phyloP scores from a whole-genome alignment of 805 yeast genomes.

The Lipomyces sp. region DNA sequence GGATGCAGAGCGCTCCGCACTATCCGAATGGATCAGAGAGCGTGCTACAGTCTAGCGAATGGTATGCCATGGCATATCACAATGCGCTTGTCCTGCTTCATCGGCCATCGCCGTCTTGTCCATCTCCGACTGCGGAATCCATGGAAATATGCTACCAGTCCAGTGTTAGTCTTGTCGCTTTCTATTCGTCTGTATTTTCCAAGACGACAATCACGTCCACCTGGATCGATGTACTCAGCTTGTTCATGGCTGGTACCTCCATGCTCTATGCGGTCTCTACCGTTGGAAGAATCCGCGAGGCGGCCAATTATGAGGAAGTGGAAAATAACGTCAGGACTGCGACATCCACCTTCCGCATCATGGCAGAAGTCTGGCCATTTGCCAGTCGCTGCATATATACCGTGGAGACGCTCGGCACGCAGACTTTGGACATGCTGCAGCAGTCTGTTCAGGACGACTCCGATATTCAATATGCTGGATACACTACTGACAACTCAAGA shows the following conservation, averaged over 20 bases:
- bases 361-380: conserved; percentile 20
- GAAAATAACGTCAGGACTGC: conserved; percentile 1
- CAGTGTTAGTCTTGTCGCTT: conserved; percentile 59
- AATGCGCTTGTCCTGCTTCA: conserved; percentile 61
- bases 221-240: conserved; percentile 85
- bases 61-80: conserved; percentile 57
- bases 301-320: not conserved
- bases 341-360: conserved; percentile 10
- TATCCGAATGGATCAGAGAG: conserved; percentile 59
- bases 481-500: no score
- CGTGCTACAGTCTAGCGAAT: conserved; percentile 58
- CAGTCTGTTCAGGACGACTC: not conserved
- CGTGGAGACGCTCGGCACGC: conserved; percentile 9
- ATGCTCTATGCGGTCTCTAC: conserved; percentile 13
- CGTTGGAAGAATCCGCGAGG: conserved; percentile 5
- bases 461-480: not conserved
- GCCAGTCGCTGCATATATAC: conserved; percentile 16
- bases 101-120: conserved; percentile 66
- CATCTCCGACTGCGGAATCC: conserved; percentile 51
- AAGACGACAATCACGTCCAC: conserved; percentile 67
- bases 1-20: conserved; percentile 58
- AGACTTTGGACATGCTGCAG: conserved; percentile 2
- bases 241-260: conserved; percentile 68
- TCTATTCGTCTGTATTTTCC: conserved; percentile 54
- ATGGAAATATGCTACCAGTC: conserved; percentile 55